phyloP scores from a whole-genome alignment of 176 grass and related monocot species.

The Oryza australiensis region DNA sequence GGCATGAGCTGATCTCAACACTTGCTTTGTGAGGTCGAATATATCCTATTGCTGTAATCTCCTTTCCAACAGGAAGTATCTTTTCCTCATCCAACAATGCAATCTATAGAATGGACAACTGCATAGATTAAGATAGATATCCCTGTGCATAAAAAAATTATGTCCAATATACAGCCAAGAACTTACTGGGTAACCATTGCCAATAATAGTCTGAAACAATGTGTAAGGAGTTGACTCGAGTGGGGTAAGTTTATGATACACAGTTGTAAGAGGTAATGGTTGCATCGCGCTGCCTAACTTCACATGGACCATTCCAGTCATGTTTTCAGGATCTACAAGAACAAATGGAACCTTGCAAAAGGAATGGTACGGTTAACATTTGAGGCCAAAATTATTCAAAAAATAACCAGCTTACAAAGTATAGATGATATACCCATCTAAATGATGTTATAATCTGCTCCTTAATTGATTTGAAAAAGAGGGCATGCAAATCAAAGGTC shows the following conservation, averaged over 20 bases:
- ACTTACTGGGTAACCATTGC: conserved; percentile 86
- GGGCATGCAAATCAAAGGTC: conserved; percentile 88
- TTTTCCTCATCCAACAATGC: conserved; percentile 96
- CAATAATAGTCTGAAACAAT: conserved; percentile 81
- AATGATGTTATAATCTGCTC: conserved; percentile 64
- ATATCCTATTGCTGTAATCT: conserved; percentile 85
- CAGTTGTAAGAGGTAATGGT: conserved; percentile 80
- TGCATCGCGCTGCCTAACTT: conserved; percentile 64
- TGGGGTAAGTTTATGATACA: conserved; percentile 82
- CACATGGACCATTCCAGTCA: conserved; percentile 52
- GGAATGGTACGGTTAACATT: conserved; percentile 21
- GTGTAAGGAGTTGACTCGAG: conserved; percentile 77
- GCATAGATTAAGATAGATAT: conserved; percentile 23
- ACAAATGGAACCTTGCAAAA: conserved; percentile 72
- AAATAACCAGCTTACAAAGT: conserved; percentile 19
- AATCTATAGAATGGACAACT: conserved; percentile 48
- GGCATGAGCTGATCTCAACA: conserved; percentile 64
- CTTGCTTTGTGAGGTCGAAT: conserved; percentile 44
- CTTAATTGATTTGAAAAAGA: conserved; percentile 81
- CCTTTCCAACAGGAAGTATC: conserved; percentile 90
- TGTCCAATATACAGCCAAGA: conserved; percentile 16
- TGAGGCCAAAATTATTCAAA: neutral
- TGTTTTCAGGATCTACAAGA: conserved; percentile 54
- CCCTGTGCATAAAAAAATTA: neutral
- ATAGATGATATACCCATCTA: conserved; percentile 59